Conservation (phyloP, 768 basidiomycete genomes). For the Gyrodon lividus region DNA sequence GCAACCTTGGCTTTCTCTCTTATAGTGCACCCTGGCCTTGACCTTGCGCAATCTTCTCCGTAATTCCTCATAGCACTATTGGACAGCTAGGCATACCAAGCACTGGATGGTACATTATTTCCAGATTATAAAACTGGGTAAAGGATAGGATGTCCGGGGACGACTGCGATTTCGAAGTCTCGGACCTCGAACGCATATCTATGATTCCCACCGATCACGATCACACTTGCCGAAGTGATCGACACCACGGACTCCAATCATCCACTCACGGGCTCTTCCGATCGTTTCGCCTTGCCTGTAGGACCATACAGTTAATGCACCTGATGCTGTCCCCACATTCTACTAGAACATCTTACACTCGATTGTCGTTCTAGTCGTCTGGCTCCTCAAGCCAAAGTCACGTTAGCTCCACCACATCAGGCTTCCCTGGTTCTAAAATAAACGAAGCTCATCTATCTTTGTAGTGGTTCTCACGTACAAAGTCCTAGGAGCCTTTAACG, state of each 20-base stretch:
- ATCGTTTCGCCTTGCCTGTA: background rate
- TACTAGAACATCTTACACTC: background rate
- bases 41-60: too few species aligned
- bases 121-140: too few species aligned
- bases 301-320: background rate
- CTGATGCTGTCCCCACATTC: background rate
- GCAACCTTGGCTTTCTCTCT: too few species aligned
- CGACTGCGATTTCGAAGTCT: conserved; percentile 2
- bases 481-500: background rate
- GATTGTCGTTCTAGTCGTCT: background rate
- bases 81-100: too few species aligned
- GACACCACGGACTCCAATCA: background rate
- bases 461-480: too few species aligned
- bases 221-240: conserved; percentile 7
- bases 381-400: background rate
- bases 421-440: background rate
- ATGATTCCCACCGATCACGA: conserved; percentile 20
- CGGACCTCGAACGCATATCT: conserved; percentile 3
- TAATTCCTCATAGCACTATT: too few species aligned
- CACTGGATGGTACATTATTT: too few species aligned
- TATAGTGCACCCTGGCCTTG: too few species aligned
- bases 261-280: background rate
- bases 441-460: background rate
- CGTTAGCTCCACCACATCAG: background rate
- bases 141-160: background rate